Evolutionary conservation across 331 rosid species (phyloP).

Genomic region (Malus hybrid): DNA sequence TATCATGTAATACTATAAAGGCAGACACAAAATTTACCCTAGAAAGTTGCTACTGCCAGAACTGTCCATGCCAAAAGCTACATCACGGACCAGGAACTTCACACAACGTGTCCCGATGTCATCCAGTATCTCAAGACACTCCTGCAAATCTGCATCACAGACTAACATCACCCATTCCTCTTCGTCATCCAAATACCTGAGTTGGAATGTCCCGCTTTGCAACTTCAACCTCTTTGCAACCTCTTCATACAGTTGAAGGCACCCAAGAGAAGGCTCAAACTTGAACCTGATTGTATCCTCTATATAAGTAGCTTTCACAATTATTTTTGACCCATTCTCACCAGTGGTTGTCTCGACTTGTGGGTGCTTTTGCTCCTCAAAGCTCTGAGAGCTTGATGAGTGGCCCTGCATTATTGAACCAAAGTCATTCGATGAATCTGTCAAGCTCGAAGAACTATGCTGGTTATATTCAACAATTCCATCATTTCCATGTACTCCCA

Average conservation of each 20-base stretch:
- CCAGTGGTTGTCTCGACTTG: slow-evolving; percentile 28
- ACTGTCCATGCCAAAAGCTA: slow-evolving; percentile 39
- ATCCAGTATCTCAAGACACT: slow-evolving; percentile 64
- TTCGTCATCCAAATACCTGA: slow-evolving; percentile 76
- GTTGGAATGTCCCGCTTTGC: slow-evolving; percentile 59
- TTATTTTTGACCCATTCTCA: slow-evolving; percentile 39
- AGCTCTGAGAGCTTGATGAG: slow-evolving; percentile 63
- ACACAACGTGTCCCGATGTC: slow-evolving; percentile 42
- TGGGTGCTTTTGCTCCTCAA: slow-evolving; percentile 36
- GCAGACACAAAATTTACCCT: neutral
- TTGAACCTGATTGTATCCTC: slow-evolving; percentile 71
- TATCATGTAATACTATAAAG: neutral
- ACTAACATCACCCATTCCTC: slow-evolving; percentile 86
- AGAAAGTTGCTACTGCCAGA: slow-evolving; percentile 40
- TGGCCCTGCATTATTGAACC: slow-evolving; percentile 36
- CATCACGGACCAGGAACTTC: slow-evolving; percentile 66
- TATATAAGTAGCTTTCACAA: slow-evolving; percentile 64
- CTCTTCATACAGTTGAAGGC: slow-evolving; percentile 61
- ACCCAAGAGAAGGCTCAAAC: slow-evolving; percentile 51
- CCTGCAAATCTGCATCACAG: slow-evolving; percentile 59
- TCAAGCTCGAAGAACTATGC: slow-evolving; percentile 45
- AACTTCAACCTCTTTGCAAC: slow-evolving; percentile 62
- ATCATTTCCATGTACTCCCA: slow-evolving; percentile 20
- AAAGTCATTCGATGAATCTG: slow-evolving; percentile 52
- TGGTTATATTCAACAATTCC: slow-evolving; percentile 41